Evolutionary conservation across 2,329 filamentous ascomycete species (phyloP), one percentile per base, ranked within the genome.

Genomic region (Lecanicillium sp.): DNA sequence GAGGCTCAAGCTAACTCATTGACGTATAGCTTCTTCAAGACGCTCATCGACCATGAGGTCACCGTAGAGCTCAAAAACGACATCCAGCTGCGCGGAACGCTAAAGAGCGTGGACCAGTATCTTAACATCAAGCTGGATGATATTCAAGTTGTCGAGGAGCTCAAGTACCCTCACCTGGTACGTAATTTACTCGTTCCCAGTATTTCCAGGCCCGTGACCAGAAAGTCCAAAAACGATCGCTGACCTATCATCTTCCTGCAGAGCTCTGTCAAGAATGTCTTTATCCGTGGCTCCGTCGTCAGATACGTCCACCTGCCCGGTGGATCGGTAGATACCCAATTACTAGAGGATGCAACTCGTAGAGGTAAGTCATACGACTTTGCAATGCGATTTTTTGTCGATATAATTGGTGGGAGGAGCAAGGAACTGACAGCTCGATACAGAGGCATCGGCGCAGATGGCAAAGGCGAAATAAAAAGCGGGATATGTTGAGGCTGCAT

Each of bases 61-160:
- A 96, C 89, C 33, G 88, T 98, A 59, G 92, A 98, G 71, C 85
- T 98, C 62, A 98, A 98, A 69, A 98, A 98, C 63, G 92, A 98
- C 67, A 94, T 98, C 52, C 88, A 89, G 59, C 94, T 98, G 61
- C 85, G 86, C 53, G 92, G 92, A 49, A 94, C 83, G 27, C 74
- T 98, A 50, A 98, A 96, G 72, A 94, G 85, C 57, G 90, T 98
- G 50, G 92, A 98, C 61, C 92, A 96, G 69, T 98, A 94, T 66
- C 78, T 98, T 57, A 98, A 98, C 68, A 95, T 98, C 68, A 96
- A 96, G 71, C 78, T 98, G 36, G 92, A 98, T 57, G 87, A 95
- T 56, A 94, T 96, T 45, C 75, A 81, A 46, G 90, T 96, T 22
- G 75, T 95, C 18, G 89, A 98, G 50, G 87, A 96, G 66, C 68